Evolutionary conservation across 345 rosid species (phyloP), one percentile per base, ranked within the genome.

Genomic region (Lepidium sativum): DNA sequence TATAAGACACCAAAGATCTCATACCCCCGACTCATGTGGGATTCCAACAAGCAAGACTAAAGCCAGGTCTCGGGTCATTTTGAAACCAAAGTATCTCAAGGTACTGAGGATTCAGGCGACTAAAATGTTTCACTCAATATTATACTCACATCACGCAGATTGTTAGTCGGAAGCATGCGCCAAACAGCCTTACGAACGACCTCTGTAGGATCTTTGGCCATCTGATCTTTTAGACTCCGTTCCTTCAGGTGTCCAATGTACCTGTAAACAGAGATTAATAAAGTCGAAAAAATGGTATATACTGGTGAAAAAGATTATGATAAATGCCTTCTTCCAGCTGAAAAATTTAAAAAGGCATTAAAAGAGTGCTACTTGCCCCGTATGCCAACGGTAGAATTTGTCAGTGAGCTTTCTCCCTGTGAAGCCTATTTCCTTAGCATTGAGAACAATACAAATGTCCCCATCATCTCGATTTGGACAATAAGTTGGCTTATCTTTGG

Each of bases 131-230:
- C 3, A 43, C 6, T 5, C 4, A 10, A 48, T 3, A 44, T 42
- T 10, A 56, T n/a, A 67, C 96, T 80, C 63, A 91, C 97, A 80
- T 91, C 91, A 52, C 97, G 92, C 71, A 94, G 63, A 76, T 90
- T 94, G 80, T 94, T 94, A 72, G 86, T 86, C 6, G 97, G 99
- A 70, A 95, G 97, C 99, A 91, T 95, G 37, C 96, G 97, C 23
- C 89, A 63, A 60, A 94, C 91, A 70, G 99, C 97, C 79, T 95
- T 95, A 59, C 96, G 97, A 32, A 95, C 85, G 74, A 86, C 99
- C 81, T 95, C 99, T 9, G 99, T 86, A 38, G 97, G 94, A 77
- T 95, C 97, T 77, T 86, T 91, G 37, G 88, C 86, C 83, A 91
- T 74, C 81, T 88, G 97, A 60, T 95, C 97, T 76, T 86, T 95